phyloP scores from a whole-genome alignment of 2,329 filamentous ascomycete species.

The Verticillium nubilum region DNA sequence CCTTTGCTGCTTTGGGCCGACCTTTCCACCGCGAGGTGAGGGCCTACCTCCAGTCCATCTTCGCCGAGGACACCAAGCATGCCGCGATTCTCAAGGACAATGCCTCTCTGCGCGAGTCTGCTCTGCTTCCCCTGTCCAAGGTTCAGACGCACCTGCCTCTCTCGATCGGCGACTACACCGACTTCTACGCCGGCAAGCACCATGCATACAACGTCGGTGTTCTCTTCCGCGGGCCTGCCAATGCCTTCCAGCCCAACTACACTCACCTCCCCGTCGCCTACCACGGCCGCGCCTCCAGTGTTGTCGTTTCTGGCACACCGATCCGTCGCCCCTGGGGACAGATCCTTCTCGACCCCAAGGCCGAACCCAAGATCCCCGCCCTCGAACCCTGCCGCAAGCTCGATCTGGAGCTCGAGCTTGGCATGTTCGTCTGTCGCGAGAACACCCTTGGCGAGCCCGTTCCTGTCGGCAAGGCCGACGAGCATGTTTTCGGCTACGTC shows the following conservation, averaged over 20 bases:
- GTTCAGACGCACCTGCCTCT: conserved; percentile 69
- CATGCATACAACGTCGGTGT: conserved; percentile 68
- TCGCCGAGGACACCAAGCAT: conserved; percentile 46
- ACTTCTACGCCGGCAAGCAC: conserved; percentile 77
- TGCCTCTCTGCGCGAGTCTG: conserved; percentile 19
- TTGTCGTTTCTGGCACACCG: conserved; percentile 69
- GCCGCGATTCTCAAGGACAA: conserved; percentile 29
- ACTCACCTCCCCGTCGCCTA: conserved; percentile 76
- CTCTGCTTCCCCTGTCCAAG: conserved; percentile 27
- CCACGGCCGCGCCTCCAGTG: conserved; percentile 70
- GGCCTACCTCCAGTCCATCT: conserved; percentile 58
- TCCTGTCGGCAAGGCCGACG: conserved; percentile 58
- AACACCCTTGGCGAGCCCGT: conserved; percentile 66
- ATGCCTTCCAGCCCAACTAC: conserved; percentile 77
- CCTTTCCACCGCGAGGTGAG: conserved; percentile 65
- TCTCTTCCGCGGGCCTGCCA: conserved; percentile 67
- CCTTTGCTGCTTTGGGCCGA: conserved; percentile 65
- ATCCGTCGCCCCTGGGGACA: conserved; percentile 71
- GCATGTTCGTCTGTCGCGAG: conserved; percentile 63
- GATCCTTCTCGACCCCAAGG: conserved; percentile 48
- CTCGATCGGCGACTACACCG: conserved; percentile 76
- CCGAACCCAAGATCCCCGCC: conserved; percentile 48
- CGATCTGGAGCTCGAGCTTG: conserved; percentile 75
- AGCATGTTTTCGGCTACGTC: conserved; percentile 66
- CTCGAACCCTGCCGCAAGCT: conserved; percentile 55